A percentile compares a stretch with the other conserved stretches of the same genome.
Conservation (phyloP, 2,329 filamentous ascomycete species). For the Cladosporium sp. region DNA sequence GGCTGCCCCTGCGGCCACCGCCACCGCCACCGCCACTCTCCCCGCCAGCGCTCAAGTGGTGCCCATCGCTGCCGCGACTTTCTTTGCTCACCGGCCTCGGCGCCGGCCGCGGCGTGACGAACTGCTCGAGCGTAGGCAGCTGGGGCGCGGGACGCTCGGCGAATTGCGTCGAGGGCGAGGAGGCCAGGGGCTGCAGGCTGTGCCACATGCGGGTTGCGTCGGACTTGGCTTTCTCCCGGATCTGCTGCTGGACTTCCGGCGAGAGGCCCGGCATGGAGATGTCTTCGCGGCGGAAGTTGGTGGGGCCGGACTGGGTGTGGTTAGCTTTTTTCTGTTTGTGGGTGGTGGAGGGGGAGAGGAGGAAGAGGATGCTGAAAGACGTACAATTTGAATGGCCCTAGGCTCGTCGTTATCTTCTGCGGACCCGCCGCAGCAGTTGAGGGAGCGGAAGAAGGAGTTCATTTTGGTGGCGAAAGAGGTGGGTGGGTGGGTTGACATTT, state of each 20-base stretch:
- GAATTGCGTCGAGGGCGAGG: constrained; percentile 27
- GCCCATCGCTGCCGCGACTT: no score
- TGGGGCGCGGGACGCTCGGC: constrained; percentile 25
- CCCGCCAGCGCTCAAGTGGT: no score
- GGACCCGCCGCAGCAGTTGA: constrained; percentile 14
- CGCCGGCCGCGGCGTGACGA: constrained; percentile 26
- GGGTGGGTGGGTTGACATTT: background rate
- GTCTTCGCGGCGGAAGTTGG: constrained; percentile 32
- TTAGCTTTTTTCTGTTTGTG: background rate
- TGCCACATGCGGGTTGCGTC: constrained; percentile 28
- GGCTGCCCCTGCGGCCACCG: background rate
- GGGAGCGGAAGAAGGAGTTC: constrained; percentile 11
- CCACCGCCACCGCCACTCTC: no score
- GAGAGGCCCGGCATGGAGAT: constrained; percentile 28
- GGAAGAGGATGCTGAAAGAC: background rate
- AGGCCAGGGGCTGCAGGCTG: constrained; percentile 27
- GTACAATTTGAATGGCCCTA: constrained; percentile 3
- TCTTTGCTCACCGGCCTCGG: constrained; percentile 12
- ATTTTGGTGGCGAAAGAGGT: constrained; percentile 7
- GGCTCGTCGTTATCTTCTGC: constrained; percentile 5
- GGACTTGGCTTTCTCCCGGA: constrained; percentile 29
- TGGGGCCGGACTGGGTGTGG: constrained; percentile 26
- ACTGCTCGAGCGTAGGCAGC: constrained; percentile 24
- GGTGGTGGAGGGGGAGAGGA: background rate
- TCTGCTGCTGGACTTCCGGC: constrained; percentile 23